Evolutionary conservation across 106 monocot genomes (phyloP), one percentile per base, ranked within the genome.

Genomic region (Xerophyta viscosa): DNA sequence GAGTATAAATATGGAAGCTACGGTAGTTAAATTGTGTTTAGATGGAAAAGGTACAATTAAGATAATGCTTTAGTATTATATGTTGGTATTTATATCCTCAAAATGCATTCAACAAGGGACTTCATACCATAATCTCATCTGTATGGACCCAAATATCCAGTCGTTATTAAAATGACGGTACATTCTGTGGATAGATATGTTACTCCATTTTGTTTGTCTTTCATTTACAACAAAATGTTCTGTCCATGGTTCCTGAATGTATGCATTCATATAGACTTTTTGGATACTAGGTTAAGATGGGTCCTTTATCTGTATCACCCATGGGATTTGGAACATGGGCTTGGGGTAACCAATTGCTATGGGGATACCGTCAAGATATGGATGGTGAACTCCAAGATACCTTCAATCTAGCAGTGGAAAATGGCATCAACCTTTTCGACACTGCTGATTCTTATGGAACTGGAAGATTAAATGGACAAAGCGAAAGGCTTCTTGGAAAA

Each of bases 251-350:
- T 8, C 29, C 5, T 21, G 22, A 7, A 18, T 8, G 3, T 21
- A 13, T 12, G 23, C 21, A 10, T 20, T 20, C 8, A 23, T n/a
- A n/a, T n/a, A n/a, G n/a, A n/a, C 25, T 50, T 57, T 8, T 22
- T 22, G 41, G 31, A 47, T 46, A 22, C 6, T 57, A 84, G 88
- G 88, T 96, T 21, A 84, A 81, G 70, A 31, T 89, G 49, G 89
- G 96, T 13, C 62, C 78, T 23, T 37, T 77, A 18, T 68, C 57
- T 28, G 82, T 98, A 46, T 98, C 96, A 52, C 89, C 96, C 11
- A 89, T 98, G 88, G 96, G 96, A 43, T 82, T 98, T 61, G 89
- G 96, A 48, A 98, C 96, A 10, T 98, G 96, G 96, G 85, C 89
- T 10, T 98, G 96, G 96, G 96, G 89, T 23, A 98, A 98, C 58